Evolutionary conservation across 768 basidiomycete species (phyloP), one percentile per base, ranked within the genome.

Genomic region (Sporobolomyces pararoseus): DNA sequence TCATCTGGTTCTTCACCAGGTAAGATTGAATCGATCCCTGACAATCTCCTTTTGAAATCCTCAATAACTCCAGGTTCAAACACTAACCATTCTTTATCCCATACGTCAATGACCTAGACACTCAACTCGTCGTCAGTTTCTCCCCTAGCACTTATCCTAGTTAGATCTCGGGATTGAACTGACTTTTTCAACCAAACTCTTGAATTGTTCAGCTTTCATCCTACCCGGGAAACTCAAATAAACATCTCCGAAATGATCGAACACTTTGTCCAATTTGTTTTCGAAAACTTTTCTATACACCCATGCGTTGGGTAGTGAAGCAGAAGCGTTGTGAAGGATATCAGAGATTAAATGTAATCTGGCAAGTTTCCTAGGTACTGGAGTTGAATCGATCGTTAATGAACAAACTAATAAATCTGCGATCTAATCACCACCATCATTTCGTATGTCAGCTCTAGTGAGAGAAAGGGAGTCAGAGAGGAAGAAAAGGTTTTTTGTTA

Each of bases 341-440:
- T 99, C 96, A 78, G 94, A 97, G 63, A 98, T 91, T 67, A 99
- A 84, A 81, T 97, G 88, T 32, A 99, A 84, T 31, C 96, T 88
- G 31, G 96, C 91, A 63, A 98, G 86, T 80, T 99, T 99, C 75
- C 94, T 87, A 63, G 96, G 96, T n/a, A 98, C 91, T 1, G 96
- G 87, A 1, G 96, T 99, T n/a, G 86, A 83, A 73, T 92, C 91
- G 25, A 98, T 87, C 31, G 90, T 83, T 13, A 98, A 81, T 7
- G 96, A 97, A 21, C 89, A 83, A 32, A 94, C 86, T 75, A 99
- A 90, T 74, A 95, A 86, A 73, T 97, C 92, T 7, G 87, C 86
- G 42, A 99, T 86, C 94, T 97, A 72, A 4, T 13, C 13, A 42
- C 17, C 39, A 35, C 23, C 46, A 47, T 47, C 46, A 47, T 7